These are phyloP conservation scores for Aschersonia sp. DNA, from an alignment of 2,329 filamentous ascomycete species.

Conservation along the genomic window DNA sequence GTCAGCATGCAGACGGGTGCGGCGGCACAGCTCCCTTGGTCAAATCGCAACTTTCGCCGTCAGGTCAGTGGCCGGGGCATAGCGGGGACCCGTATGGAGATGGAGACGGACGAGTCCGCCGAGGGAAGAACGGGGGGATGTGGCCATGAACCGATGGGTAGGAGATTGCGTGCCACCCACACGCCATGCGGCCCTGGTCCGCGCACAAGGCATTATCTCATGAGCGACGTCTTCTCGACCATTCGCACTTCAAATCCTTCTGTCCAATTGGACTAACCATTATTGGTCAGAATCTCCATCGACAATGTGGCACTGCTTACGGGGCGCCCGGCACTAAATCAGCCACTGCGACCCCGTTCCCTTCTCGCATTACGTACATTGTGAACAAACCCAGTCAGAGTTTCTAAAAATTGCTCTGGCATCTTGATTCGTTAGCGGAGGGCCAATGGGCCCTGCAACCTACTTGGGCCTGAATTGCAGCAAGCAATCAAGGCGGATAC, in stretches of 20 bases:
- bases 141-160: background rate
- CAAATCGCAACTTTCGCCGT: constrained; percentile 1
- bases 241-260: background rate
- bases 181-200: background rate
- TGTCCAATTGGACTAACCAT: background rate
- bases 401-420: background rate
- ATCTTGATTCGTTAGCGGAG: background rate
- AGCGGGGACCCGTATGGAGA: background rate
- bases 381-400: background rate
- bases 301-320: background rate
- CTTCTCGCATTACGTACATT: background rate
- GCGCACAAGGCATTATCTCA: background rate
- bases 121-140: background rate
- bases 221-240: background rate
- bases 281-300: background rate
- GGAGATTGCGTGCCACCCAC: background rate
- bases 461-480: background rate
- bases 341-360: background rate
- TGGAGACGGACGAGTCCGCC: background rate
- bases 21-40: background rate
- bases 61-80: background rate
- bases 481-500: background rate
- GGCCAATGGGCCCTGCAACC: background rate
- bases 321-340: background rate
- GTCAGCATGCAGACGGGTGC: background rate